Percentiles rank a stretch among this genome's conserved stretches.
phyloP scores from a whole-genome alignment of 2,329 filamentous ascomycete genomes.

The Colletotrichum tropicale region DNA sequence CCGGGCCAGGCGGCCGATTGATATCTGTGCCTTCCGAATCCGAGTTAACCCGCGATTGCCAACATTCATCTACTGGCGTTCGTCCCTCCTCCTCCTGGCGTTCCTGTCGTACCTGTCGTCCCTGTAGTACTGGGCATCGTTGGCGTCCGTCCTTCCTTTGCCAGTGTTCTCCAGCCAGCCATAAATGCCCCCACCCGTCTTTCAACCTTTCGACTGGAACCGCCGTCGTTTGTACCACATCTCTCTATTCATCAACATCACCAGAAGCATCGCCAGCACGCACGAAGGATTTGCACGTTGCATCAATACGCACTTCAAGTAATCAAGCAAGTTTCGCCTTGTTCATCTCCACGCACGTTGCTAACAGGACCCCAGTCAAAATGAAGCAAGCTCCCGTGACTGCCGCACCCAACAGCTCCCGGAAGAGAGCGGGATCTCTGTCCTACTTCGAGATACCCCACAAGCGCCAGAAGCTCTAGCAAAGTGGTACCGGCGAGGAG shows the following conservation, averaged over 20 bases:
- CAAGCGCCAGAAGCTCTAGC: background rate
- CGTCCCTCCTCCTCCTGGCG: background rate
- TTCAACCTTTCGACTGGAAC: background rate
- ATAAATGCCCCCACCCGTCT: background rate
- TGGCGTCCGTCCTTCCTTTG: background rate
- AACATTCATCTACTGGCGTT: fast-evolving
- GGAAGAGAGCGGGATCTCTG: background rate
- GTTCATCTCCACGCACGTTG: background rate
- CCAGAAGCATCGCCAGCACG: background rate
- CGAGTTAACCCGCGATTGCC: background rate
- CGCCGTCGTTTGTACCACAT: background rate
- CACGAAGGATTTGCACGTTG: background rate
- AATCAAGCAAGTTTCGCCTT: background rate
- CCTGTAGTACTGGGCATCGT: background rate
- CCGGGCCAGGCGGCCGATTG: background rate
- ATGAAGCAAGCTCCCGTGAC: background rate
- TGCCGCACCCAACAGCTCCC: background rate
- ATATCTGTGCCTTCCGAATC: fast-evolving
- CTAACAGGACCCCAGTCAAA: background rate
- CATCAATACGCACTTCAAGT: background rate
- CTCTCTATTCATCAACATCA: background rate
- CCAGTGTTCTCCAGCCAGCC: background rate
- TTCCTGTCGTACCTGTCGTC: background rate
- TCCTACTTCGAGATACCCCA: background rate
- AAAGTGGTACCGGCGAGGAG: background rate